Evolutionary conservation across 164 flowering plant species (phyloP), one percentile per base, ranked within the genome.

Genomic region (Kalanchoe fedtschenkoi): DNA sequence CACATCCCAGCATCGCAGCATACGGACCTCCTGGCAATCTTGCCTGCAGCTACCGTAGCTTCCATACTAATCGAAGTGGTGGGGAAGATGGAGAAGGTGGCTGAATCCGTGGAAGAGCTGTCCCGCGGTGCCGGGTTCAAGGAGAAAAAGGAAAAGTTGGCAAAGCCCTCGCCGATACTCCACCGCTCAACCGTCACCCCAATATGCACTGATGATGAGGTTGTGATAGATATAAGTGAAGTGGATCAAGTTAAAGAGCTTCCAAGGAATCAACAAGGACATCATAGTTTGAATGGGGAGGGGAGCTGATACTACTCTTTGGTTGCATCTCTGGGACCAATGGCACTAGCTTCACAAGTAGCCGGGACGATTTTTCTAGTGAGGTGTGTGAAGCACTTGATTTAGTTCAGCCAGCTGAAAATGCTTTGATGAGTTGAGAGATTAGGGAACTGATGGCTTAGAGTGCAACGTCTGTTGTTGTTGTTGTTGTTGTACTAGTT

Each of bases 1-100:
- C 60, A 60, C 17, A 35, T 62, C 2, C 24, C 72, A 4, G 8
- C 61, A 0, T 67, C 62, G 19, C 30, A 55, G 11, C n/a, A 41
- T 6, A 28, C 53, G 7, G 72, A 77, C 65, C 69, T 83, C 26
- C 60, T 71, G 6, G 69, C 65, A 57, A 62, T 83, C 15, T 46
- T 73, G 3, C 79, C 79, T 2, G 70, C 62, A 2, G 75, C 78
- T 1, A 68, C 83, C 37, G 75, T 76, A 4, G 74, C 75, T 24
- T 81, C 80, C 0, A 65, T 71, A 58, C 68, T 83, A 5, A 65
- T 65, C 8, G 79, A 77, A 19, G 66, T 76, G 2, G 74, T 71
- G 10, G 53, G 58, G 8, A 66, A 65, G n/a, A 69, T 76, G 13
- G 88, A 81, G 9, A 69, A 66, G 46, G 43, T 83, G 3, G 55